phyloP scores from a whole-genome alignment of 1,284 basidiomycete genomes.

The Cutaneotrichosporon cavernicola region DNA sequence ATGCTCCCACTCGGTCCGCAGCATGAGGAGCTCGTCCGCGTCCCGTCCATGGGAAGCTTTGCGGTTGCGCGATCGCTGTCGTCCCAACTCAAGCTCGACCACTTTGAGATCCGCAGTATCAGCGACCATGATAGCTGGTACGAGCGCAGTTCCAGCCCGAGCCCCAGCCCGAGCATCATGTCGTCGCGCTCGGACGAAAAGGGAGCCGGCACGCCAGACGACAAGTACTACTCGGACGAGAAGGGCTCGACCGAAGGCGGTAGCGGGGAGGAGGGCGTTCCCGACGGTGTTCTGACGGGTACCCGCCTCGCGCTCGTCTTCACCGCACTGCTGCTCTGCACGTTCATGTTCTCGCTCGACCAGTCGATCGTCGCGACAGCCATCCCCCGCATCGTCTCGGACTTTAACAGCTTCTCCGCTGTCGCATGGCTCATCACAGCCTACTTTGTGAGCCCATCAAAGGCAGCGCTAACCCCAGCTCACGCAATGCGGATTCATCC shows the following conservation, averaged over 20 bases:
- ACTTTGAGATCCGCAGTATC: constrained; percentile 4
- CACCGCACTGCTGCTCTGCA: constrained; percentile 40
- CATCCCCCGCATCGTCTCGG: constrained; percentile 54
- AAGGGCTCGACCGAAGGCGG: background rate
- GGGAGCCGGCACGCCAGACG: background rate
- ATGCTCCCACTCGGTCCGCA: background rate
- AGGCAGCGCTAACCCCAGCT: constrained; percentile 11
- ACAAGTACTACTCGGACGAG: constrained; percentile 3
- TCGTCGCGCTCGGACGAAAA: background rate
- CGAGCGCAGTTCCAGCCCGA: background rate
- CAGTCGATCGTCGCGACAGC: constrained; percentile 53
- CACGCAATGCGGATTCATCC: constrained; percentile 53
- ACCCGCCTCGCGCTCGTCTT: constrained; percentile 38
- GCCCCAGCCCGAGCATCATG: background rate
- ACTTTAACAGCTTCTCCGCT: constrained; percentile 52
- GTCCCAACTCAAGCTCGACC: constrained; percentile 9
- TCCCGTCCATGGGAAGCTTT: constrained; percentile 12
- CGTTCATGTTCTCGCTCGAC: constrained; percentile 41
- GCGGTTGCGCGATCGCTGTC: constrained; percentile 2
- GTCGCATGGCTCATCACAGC: constrained; percentile 56
- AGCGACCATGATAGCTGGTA: background rate
- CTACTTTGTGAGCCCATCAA: constrained; percentile 53
- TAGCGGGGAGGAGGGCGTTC: background rate
- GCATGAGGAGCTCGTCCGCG: background rate
- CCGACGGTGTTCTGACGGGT: constrained; percentile 35